Evolutionary conservation across 1,284 basidiomycete genomes (phyloP).

Genomic region (Cystobasidiaceae sp.): DNA sequence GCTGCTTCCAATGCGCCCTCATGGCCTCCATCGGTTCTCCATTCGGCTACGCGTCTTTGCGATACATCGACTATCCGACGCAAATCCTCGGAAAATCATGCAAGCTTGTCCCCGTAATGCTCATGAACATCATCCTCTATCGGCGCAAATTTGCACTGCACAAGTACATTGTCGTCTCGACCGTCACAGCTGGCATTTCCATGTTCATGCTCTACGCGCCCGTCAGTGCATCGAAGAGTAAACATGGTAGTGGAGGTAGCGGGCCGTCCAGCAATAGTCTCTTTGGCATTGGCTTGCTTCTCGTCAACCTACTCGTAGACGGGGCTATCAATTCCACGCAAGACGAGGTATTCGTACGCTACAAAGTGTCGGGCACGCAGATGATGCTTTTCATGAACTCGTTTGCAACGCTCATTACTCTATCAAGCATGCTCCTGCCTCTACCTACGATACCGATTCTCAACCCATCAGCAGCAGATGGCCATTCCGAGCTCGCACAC

Average conservation of each 20-base stretch:
- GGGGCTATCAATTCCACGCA: constrained; percentile 96
- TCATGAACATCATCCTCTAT: constrained; percentile 79
- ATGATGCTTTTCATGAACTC: constrained; percentile 99
- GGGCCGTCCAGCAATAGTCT: constrained; percentile 46
- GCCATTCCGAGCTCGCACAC: constrained; percentile 61
- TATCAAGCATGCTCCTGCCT: constrained; percentile 38
- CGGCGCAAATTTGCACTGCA: constrained; percentile 77
- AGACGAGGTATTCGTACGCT: constrained; percentile 83
- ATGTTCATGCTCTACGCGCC: constrained; percentile 81
- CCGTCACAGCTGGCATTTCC: constrained; percentile 88
- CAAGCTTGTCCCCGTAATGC: constrained; percentile 92
- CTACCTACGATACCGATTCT: constrained; percentile 42
- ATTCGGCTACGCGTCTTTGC: constrained; percentile 88
- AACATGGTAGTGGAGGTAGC: constrained; percentile 33
- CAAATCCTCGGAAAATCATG: constrained; percentile 98
- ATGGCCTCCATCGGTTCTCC: constrained; percentile 89
- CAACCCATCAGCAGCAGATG: constrained; percentile 60
- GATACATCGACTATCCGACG: constrained; percentile 95
- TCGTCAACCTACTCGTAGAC: constrained; percentile 83
- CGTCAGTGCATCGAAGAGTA: too few species aligned
- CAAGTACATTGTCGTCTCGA: constrained; percentile 74
- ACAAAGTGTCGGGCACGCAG: constrained; percentile 82
- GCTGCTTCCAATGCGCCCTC: constrained; percentile 51
- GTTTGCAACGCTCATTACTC: constrained; percentile 63
- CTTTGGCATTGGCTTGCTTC: constrained; percentile 65